phyloP scores from a whole-genome alignment of 1,284 basidiomycete species.

The Vanrija sp. region DNA sequence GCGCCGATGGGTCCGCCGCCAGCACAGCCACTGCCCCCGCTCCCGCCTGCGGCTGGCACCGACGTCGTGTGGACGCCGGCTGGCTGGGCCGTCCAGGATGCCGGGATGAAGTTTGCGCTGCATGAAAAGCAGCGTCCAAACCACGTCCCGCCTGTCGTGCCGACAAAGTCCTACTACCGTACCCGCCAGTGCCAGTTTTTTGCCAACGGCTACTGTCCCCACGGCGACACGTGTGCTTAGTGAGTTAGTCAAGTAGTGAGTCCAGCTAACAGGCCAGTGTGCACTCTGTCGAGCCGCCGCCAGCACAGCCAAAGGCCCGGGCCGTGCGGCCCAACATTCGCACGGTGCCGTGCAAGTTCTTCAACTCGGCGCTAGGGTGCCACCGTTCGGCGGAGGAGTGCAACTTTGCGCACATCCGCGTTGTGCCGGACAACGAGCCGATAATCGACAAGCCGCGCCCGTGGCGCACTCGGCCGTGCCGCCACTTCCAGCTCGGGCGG shows the following conservation, averaged over 20 bases:
- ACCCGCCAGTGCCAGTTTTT: constrained; percentile 42
- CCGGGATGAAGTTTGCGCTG: constrained; percentile 28
- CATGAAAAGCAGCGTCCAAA: constrained; percentile 11
- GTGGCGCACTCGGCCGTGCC: constrained; percentile 43
- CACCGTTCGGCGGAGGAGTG: constrained; percentile 32
- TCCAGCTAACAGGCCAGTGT: background rate
- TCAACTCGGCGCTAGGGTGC: constrained; percentile 44
- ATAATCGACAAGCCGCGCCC: constrained; percentile 34
- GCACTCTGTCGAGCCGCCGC: background rate
- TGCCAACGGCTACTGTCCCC: constrained; percentile 39
- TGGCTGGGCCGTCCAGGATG: constrained; percentile 43
- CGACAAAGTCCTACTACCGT: constrained; percentile 16
- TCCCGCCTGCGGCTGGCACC: constrained; percentile 5
- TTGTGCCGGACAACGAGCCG: constrained; percentile 30
- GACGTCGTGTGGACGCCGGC: constrained; percentile 41
- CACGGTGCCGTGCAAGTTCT: constrained; percentile 41
- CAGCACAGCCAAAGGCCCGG: background rate
- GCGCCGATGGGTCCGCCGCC: background rate
- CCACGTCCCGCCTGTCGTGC: background rate
- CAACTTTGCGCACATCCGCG: constrained; percentile 38
- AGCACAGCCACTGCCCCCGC: background rate
- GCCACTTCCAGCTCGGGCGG: constrained; percentile 41
- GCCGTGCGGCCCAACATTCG: constrained; percentile 1
- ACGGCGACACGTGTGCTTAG: constrained; percentile 44
- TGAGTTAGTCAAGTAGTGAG: constrained; percentile 20